Base-by-base conservation (phyloP, 2,329 filamentous ascomycete genomes). In the Alternaria consortialis region DNA sequence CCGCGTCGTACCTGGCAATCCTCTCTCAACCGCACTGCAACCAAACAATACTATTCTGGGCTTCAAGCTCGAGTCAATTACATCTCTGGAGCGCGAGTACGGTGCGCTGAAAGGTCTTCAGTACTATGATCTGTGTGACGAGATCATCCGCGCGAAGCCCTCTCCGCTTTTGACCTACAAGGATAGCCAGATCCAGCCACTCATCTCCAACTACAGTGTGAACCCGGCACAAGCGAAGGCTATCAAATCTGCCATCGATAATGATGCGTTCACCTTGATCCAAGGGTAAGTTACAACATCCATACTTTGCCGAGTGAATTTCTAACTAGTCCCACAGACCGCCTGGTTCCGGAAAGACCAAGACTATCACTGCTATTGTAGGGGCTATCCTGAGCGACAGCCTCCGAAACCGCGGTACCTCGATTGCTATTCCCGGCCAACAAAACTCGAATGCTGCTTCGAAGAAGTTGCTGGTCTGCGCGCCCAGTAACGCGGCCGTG, bases 401-500 rank as follows among this genome's bases (percentile, higher is more conserved):
- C 51, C 84, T 87, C 53, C 81, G 82, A 53, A 72, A 77, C 25
- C 81, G 81, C 40, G 84, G 82, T 8, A 83, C 84, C 13, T 77
- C 84, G 17, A 80, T 83, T 47, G 65, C 68, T 20, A 67, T 82
- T 50, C 81, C 81, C 13, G 75, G 70, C 7, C 70, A 74, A 52
- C 70, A 66, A 43, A 69, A 65, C 5, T 70, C 69, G 7, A 71
- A 77, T n/a, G 58, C 70, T 20, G 76, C 82, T 1, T 76, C 87
- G 2, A 97, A 97, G 80, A 99, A 98, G 78, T 84, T 99, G 27
- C 86, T 99, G 27, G 92, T 99, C 25, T 99, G 95, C 74, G 95
- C 95, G n/a, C 95, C 95, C 13, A 98, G 94, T 84, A 99, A 99
- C 78, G 95, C 95, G 7, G 95, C 95, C 32, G 95, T 99, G 6